Conservation (phyloP, 108 stramenopile species). For the Nitzschia sp. region DNA sequence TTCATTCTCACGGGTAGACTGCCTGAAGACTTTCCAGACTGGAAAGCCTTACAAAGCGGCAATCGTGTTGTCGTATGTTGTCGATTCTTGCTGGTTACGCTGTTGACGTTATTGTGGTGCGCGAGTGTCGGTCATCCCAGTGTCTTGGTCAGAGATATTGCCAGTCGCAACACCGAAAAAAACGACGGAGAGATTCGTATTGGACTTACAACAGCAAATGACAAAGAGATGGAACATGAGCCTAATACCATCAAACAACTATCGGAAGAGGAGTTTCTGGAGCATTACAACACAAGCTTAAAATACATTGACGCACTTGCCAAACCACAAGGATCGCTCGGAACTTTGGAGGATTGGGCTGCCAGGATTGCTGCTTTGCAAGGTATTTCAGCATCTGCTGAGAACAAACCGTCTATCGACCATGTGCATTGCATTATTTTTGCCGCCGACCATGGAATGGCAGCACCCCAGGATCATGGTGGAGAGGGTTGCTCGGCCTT, state of each 20-base stretch:
- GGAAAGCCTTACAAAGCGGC: background rate
- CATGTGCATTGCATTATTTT: slow-evolving; percentile 61
- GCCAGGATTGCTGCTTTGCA: slow-evolving; percentile 62
- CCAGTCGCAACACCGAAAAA: background rate
- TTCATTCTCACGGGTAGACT: background rate
- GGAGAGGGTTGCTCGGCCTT: slow-evolving; percentile 70
- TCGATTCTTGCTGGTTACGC: background rate
- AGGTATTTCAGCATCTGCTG: no score
- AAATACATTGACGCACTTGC: slow-evolving; percentile 66
- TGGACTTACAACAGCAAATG: background rate
- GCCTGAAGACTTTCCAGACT: background rate
- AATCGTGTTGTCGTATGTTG: no score
- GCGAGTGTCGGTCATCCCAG: background rate
- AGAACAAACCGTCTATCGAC: slow-evolving; percentile 33
- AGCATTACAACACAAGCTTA: slow-evolving; percentile 51
- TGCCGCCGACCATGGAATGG: slow-evolving; percentile 82
- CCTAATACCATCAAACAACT: slow-evolving; percentile 15
- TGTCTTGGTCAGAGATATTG: background rate
- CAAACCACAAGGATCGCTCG: slow-evolving; percentile 81
- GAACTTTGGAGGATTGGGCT: slow-evolving; percentile 73
- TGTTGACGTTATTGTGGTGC: background rate
- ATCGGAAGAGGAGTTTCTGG: no score
- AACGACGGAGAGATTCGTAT: background rate
- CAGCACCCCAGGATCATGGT: slow-evolving; percentile 47
- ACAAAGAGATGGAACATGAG: background rate